Base-by-base conservation (phyloP, 768 basidiomycete species). In the Tylopilus cervinicoccineus region DNA sequence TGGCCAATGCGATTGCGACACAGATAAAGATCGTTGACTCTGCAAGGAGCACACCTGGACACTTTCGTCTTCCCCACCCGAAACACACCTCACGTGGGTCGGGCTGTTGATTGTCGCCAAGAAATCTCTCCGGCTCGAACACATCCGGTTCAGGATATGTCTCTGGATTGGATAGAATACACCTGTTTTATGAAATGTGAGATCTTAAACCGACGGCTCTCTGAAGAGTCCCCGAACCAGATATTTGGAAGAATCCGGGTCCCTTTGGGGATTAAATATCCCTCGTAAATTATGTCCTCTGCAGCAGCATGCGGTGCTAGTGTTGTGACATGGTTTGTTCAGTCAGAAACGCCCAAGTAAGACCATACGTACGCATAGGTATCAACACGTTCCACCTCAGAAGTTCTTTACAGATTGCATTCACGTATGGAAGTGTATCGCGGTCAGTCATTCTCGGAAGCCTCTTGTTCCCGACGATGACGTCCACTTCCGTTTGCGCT, bases 231-330 rank as follows among this genome's bases (percentile, higher is more conserved):
- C 23, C 23, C 38, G 23, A 6, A 61, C 61, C 53, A 55, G 22
- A 45, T 23, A 20, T 54, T 60, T 2, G 37, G 41, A 2, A 58
- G 5, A 3, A 53, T 22, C 13, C 22, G 4, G 1, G 50, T 33
- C n/a, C 60, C 64, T 28, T 60, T 61, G 1, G 64, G 55, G 6
- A 65, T 65, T 2, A 57, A 10, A 28, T 60, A 60, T 4, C 59
- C 64, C 1, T 54, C 20, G 20, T 59, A 54, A 31, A 45, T 27
- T 14, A 43, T 20, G 17, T 66, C 57, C 28, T 64, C 38, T 27
- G 48, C 49, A 20, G 43, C 44, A 31, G 38, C 42, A 16, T 56
- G 58, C 36, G 34, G 29, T 5, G 9, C 49, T 56, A 11, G 22
- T 6, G 12, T 28, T 24, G 11, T 9, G 26, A 8, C n/a, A 19